A percentile compares a stretch with the other conserved stretches of the same genome.
These are phyloP conservation scores for Cairneyella variabilis DNA, from an alignment of 495 filamentous ascomycete species.

Conservation along the genomic window DNA sequence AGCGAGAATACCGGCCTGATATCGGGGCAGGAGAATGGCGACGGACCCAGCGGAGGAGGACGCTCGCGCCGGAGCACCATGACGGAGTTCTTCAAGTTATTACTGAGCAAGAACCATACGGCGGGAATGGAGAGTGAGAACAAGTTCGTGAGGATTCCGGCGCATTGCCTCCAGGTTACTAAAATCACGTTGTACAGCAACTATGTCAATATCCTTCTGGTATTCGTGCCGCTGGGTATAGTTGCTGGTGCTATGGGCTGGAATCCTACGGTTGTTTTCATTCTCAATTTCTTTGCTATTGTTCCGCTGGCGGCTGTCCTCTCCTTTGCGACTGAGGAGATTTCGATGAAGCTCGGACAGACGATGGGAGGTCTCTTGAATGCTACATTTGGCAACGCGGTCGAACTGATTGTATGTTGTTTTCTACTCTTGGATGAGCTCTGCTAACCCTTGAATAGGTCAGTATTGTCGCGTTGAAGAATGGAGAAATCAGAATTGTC, in stretches of 20 bases:
- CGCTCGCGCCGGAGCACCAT: too few species aligned
- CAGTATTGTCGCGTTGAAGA: conserved; percentile 81
- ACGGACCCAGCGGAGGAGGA: background rate
- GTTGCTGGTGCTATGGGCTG: conserved; percentile 67
- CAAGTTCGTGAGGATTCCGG: conserved; percentile 54
- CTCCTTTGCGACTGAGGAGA: conserved; percentile 93
- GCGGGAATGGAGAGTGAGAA: conserved; percentile 45
- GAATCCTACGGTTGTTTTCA: conserved; percentile 74
- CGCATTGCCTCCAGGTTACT: conserved; percentile 43
- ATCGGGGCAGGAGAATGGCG: conserved; percentile 15
- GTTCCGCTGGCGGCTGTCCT: conserved; percentile 88
- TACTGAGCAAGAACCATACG: conserved; percentile 39
- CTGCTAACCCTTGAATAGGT: conserved; percentile 52
- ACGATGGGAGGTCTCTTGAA: conserved; percentile 91
- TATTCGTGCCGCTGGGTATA: conserved; percentile 90
- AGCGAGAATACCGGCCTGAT: conserved; percentile 17
- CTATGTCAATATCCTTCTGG: conserved; percentile 80
- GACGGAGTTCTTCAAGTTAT: conserved; percentile 24
- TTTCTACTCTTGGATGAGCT: conserved; percentile 1
- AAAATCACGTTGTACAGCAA: conserved; percentile 56
- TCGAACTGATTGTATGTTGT: conserved; percentile 88
- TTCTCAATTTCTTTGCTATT: conserved; percentile 93
- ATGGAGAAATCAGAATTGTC: conserved; percentile 88
- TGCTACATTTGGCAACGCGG: conserved; percentile 95
- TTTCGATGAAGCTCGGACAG: conserved; percentile 78